These are phyloP conservation scores for Xylariaceae sp. DNA, from an alignment of 2,329 filamentous ascomycete genomes.

Conservation along the genomic window DNA sequence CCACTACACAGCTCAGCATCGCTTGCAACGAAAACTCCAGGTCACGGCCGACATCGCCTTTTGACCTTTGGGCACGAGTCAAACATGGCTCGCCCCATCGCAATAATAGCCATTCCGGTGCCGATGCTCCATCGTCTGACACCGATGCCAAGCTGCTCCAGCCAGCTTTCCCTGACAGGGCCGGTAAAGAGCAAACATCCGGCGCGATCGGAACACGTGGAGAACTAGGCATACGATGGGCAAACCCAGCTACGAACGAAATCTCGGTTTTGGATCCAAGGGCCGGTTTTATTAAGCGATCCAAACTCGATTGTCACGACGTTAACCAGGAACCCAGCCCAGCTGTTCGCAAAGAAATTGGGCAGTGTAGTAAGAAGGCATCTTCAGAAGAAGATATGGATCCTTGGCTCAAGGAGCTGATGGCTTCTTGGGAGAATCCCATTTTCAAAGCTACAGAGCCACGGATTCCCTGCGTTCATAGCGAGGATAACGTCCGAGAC, in stretches of 20 bases:
- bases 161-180: constrained; percentile 19
- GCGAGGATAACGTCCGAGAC: constrained; percentile 21
- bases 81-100: constrained; percentile 30
- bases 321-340: constrained; percentile 22
- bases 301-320: constrained; percentile 27
- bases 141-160: constrained; percentile 22
- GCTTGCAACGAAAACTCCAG: constrained; percentile 35
- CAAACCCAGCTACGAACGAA: constrained; percentile 53
- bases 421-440: constrained; percentile 69
- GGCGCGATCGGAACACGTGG: constrained; percentile 4
- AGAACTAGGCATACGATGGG: constrained; percentile 47
- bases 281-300: constrained; percentile 44
- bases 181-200: constrained; percentile 1
- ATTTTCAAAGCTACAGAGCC: constrained; percentile 54
- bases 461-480: constrained; percentile 38
- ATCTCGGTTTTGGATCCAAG: constrained; percentile 46
- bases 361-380: constrained; percentile 10
- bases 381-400: constrained; percentile 15
- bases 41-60: constrained; percentile 27
- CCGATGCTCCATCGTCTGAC: constrained; percentile 19
- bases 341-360: constrained; percentile 13
- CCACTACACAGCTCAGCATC: constrained; percentile 31
- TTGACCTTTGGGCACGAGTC: constrained; percentile 33
- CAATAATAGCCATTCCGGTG: not conserved
- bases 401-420: constrained; percentile 55